Evolutionary conservation across 108 stramenopile species (phyloP).

Genomic region (Cyclostephanos invisitatus): DNA sequence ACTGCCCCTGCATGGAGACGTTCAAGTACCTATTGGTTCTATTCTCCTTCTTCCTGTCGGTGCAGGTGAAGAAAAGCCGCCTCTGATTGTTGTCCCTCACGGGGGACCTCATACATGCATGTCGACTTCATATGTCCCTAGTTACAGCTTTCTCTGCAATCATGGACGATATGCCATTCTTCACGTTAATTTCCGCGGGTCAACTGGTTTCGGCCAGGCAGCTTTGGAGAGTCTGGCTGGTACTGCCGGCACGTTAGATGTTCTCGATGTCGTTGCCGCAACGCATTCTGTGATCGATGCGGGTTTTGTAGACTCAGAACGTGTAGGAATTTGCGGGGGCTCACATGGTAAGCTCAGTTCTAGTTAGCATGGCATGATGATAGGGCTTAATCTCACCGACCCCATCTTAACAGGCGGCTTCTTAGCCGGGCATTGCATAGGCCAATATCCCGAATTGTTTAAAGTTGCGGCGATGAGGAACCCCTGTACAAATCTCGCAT

Average conservation of each 20-base stretch:
- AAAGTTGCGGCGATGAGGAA: slow-evolving; percentile 89
- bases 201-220: slow-evolving; percentile 78
- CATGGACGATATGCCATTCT: slow-evolving; percentile 75
- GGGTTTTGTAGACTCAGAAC: slow-evolving; percentile 46
- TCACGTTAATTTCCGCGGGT: slow-evolving; percentile 88
- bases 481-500: slow-evolving; percentile 91
- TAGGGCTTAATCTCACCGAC: neutral
- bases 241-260: slow-evolving; percentile 66
- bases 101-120: slow-evolving; percentile 77
- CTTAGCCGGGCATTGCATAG: slow-evolving; percentile 80
- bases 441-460: slow-evolving; percentile 86
- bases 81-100: slow-evolving; percentile 78
- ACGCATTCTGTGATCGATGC: slow-evolving; percentile 49
- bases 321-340: slow-evolving; percentile 85
- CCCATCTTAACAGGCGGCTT: slow-evolving; percentile 56
- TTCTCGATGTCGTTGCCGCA: slow-evolving; percentile 73
- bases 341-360: slow-evolving; percentile 83
- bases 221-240: slow-evolving; percentile 71
- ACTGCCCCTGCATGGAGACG: slow-evolving; percentile 48
- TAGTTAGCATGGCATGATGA: neutral
- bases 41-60: slow-evolving; percentile 60
- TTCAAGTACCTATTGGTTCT: slow-evolving; percentile 50
- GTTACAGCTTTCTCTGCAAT: slow-evolving; percentile 63
- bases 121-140: slow-evolving; percentile 60
- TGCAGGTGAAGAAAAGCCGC: slow-evolving; percentile 47